Evolutionary conservation across 2,329 filamentous ascomycete species (phyloP).

Genomic region (Epichloe scottii): DNA sequence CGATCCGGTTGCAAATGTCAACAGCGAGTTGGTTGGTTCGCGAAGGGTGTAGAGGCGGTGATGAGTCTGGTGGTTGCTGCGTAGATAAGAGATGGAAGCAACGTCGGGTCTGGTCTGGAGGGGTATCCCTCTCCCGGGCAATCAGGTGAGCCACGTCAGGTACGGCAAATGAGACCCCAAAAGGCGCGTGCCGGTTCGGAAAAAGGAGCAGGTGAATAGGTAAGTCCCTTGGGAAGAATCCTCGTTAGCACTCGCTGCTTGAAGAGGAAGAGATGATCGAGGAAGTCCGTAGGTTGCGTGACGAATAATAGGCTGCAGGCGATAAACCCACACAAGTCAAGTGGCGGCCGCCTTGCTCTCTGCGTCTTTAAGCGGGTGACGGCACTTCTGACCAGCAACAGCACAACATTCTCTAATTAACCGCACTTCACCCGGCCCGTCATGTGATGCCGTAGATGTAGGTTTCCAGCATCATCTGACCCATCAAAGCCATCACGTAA

Average conservation of each 20-base stretch:
- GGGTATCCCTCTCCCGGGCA: conserved; percentile 3
- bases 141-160: background rate
- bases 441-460: conserved; percentile 18
- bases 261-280: background rate
- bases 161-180: background rate
- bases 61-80: background rate
- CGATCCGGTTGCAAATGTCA: background rate
- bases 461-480: background rate
- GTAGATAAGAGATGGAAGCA: background rate
- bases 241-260: background rate
- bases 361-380: conserved; percentile 12
- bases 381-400: conserved; percentile 13
- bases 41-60: background rate
- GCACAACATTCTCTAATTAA: conserved; percentile 9
- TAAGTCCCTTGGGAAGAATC: background rate
- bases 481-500: background rate
- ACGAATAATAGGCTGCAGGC: conserved; percentile 1
- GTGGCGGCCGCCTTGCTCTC: background rate
- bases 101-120: conserved; percentile 1
- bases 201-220: background rate
- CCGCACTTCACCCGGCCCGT: conserved; percentile 16
- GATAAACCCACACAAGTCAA: background rate
- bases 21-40: background rate
- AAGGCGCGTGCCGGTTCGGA: background rate
- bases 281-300: background rate